Percentiles rank a stretch among this genome's conserved stretches.
Evolutionary conservation across 768 basidiomycete genomes (phyloP).

Genomic region (Rhodotorula graminis): DNA sequence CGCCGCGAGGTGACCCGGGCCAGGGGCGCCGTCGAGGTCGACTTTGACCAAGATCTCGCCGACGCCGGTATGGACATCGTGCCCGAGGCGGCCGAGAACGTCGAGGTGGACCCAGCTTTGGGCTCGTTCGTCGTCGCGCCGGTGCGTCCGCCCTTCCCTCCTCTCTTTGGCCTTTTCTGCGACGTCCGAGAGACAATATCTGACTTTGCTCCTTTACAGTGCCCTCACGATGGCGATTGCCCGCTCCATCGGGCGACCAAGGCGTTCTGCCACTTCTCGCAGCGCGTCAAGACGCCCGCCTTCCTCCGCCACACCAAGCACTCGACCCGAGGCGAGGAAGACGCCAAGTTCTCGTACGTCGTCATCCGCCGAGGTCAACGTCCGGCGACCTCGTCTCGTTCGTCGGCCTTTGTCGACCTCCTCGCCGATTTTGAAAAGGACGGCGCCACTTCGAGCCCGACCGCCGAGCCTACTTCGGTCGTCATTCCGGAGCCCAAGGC

Average conservation of each 20-base stretch:
- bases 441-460: background rate
- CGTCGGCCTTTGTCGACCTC: conserved; percentile 1
- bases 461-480: background rate
- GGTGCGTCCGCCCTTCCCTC: conserved; percentile 52
- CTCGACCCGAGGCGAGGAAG: conserved; percentile 74
- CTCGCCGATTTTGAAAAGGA: background rate
- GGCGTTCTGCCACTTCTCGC: conserved; percentile 69
- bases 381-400: conserved; percentile 48
- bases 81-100: conserved; percentile 34
- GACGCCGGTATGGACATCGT: conserved; percentile 25
- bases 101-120: conserved; percentile 24
- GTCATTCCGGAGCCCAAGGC: background rate
- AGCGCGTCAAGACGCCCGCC: conserved; percentile 76
- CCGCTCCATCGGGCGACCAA: conserved; percentile 55
- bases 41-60: conserved; percentile 48
- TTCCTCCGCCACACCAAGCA: conserved; percentile 87
- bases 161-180: background rate
- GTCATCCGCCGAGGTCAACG: conserved; percentile 74
- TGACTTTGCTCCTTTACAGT: no score
- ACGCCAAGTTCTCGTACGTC: conserved; percentile 82
- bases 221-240: conserved; percentile 82
- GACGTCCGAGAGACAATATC: no score
- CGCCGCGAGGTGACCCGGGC: conserved; percentile 9
- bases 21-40: conserved; percentile 18
- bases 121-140: conserved; percentile 85